Conservation (phyloP, 2,329 filamentous ascomycete species). For the Fusarium siculi region DNA sequence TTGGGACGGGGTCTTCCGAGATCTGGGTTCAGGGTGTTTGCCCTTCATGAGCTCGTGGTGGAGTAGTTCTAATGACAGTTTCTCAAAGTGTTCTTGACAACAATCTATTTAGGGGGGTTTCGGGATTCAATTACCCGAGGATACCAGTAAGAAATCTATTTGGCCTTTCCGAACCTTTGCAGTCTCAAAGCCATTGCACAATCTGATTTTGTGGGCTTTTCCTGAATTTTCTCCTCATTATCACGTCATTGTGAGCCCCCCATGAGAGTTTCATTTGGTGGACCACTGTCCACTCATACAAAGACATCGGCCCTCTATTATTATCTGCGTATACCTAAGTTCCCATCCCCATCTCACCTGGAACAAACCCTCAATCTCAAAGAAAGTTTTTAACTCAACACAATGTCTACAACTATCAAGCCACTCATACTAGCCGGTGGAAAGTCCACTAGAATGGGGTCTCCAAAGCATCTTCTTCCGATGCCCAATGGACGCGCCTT, state of each 20-base stretch:
- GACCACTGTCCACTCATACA: background rate
- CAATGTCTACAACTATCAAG: background rate
- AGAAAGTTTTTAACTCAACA: accelerated
- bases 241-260: background rate
- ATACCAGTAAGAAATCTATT: no score
- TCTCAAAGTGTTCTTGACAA: background rate
- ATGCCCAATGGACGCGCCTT: background rate
- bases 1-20: background rate
- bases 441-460: background rate
- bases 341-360: accelerated
- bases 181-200: accelerated
- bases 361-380: accelerated
- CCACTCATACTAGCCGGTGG: background rate
- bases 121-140: no score
- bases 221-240: accelerated
- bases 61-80: background rate
- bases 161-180: no score
- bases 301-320: background rate
- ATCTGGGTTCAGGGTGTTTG: background rate
- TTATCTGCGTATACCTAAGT: background rate
- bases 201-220: accelerated
- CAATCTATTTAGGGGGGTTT: no score
- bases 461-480: background rate
- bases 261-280: background rate
- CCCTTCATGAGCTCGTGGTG: background rate